phyloP scores from a whole-genome alignment of 108 stramenopile species.

The Schizochytrium sp. region DNA sequence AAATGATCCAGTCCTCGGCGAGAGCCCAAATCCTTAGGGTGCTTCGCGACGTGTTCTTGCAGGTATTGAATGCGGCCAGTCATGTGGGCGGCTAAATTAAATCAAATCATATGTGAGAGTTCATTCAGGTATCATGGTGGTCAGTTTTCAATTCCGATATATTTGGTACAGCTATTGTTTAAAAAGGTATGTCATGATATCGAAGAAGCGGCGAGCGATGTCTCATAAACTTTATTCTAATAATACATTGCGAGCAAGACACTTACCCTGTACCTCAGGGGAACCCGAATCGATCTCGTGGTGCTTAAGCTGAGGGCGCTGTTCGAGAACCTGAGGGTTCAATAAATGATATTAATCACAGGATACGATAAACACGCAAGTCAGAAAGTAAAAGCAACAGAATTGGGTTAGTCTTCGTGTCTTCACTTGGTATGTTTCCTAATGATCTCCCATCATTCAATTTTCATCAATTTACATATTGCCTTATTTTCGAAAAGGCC shows the following conservation, averaged over 20 bases:
- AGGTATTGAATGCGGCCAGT: constrained; percentile 37
- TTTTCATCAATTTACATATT: no score
- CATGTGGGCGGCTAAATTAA: constrained; percentile 7
- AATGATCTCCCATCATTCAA: no score
- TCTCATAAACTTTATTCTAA: no score
- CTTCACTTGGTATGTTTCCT: no score
- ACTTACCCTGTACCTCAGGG: constrained; percentile 24
- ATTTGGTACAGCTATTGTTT: neutral
- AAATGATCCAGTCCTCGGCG: neutral
- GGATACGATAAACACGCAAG: no score
- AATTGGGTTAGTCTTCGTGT: no score
- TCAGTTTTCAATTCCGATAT: neutral
- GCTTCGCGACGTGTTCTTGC: constrained; percentile 16
- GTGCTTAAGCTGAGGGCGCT: constrained; percentile 37
- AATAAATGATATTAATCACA: no score
- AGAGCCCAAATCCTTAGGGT: constrained; percentile 2
- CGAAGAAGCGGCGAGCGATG: no score
- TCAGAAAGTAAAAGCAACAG: no score
- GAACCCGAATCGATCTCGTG: constrained; percentile 43
- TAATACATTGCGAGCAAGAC: no score
- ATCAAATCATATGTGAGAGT: no score
- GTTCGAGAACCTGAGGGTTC: neutral
- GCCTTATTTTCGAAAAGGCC: no score
- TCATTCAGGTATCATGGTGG: neutral
- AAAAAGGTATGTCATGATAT: neutral